phyloP scores from a whole-genome alignment of 176 grass and related monocot genomes.

The Juncus inflexus region DNA sequence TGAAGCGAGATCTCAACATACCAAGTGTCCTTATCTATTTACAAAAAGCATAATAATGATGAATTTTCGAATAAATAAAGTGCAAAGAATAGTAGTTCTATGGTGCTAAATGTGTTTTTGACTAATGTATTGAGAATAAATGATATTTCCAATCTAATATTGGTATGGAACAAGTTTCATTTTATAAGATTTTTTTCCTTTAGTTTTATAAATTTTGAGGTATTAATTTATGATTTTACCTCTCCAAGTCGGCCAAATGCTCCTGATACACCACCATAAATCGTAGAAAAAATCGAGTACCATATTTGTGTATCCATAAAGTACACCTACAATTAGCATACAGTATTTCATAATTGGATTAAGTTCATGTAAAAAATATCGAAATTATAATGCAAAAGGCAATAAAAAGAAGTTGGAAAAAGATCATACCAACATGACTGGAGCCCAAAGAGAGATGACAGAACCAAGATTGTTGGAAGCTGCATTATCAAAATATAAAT shows the following conservation, averaged over 20 bases:
- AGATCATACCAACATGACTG: conserved; percentile 70
- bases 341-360: neutral
- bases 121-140: neutral
- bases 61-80: neutral
- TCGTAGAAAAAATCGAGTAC: conserved; percentile 89
- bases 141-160: neutral
- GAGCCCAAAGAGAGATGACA: conserved; percentile 78
- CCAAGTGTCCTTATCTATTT: conserved; percentile 79
- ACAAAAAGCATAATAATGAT: conserved; percentile 10
- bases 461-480: conserved; percentile 72
- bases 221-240: conserved; percentile 39
- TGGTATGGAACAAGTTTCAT: neutral
- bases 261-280: conserved; percentile 89
- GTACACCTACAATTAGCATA: conserved; percentile 56
- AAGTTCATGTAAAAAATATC: neutral
- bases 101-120: neutral
- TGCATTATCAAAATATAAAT: conserved; percentile 34
- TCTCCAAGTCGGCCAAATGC: conserved; percentile 94
- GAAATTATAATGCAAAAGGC: neutral
- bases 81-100: neutral
- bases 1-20: conserved; percentile 92
- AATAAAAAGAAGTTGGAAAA: conserved; percentile 17
- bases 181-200: neutral
- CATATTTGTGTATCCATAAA: conserved; percentile 99
- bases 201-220: neutral